Percentiles rank a stretch among this genome's conserved stretches.
Conservation (phyloP, 2,329 filamentous ascomycete genomes). For the Sphaerostilbella broomeana region DNA sequence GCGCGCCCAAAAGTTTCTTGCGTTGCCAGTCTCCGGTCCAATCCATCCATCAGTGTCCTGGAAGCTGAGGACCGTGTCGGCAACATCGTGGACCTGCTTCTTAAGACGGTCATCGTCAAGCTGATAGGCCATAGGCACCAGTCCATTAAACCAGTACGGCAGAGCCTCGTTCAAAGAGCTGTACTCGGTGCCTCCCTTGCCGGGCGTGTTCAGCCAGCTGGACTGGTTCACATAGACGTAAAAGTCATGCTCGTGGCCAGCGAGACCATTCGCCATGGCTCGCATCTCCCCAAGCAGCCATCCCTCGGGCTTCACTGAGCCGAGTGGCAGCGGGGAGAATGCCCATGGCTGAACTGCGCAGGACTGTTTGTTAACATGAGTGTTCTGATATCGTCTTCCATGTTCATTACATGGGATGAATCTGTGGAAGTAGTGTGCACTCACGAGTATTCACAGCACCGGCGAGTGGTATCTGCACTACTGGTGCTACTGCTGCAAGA, state of each 20-base stretch:
- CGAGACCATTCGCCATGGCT: constrained; percentile 43
- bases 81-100: constrained; percentile 32
- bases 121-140: constrained; percentile 49
- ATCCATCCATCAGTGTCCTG: constrained; percentile 47
- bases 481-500: constrained; percentile 9
- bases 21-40: constrained; percentile 27
- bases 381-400: too few species aligned
- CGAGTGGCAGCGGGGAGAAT: constrained; percentile 33
- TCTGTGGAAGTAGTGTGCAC: too few species aligned
- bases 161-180: constrained; percentile 49
- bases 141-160: constrained; percentile 55
- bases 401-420: too few species aligned
- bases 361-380: not conserved
- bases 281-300: constrained; percentile 47
- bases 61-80: constrained; percentile 36
- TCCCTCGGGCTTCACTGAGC: constrained; percentile 42
- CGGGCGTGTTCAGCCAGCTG: constrained; percentile 34
- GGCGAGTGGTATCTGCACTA: constrained; percentile 12
- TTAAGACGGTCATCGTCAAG: constrained; percentile 38
- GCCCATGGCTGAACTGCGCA: constrained; percentile 18
- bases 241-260: constrained; percentile 47
- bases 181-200: constrained; percentile 43
- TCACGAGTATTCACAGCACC: constrained; percentile 11
- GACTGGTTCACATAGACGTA: constrained; percentile 46
- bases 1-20: constrained; percentile 27